Evolutionary conservation across 768 basidiomycete genomes (phyloP), one percentile per base, ranked within the genome.

Genomic region (Mycena olivaceomarginata): DNA sequence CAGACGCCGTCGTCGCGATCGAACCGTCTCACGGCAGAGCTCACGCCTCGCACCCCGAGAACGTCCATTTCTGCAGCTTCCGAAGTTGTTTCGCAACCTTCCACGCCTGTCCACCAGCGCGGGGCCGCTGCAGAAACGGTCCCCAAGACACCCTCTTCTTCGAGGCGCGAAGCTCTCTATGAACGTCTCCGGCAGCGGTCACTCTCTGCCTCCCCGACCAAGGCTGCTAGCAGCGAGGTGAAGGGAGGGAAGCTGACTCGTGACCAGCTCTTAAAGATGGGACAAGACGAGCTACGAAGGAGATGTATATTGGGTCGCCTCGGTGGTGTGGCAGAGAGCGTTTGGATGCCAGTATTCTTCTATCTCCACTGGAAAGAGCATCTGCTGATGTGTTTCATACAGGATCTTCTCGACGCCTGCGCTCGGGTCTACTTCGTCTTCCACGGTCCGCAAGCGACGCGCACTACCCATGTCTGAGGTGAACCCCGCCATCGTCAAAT

Each of bases 131-230:
- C 92, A 1, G 79, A 85, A 59, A 94, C 94, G 1, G 89, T 90
- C 39, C 91, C 93, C 6, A 85, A 91, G 78, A 96, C 95, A 7
- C 95, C 95, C 1, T 91, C 91, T 18, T 93, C 93, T 46, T 94
- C 96, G 46, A 91, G 96, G 59, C 90, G 96, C 60, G 92, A 93
- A 80, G 96, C 96, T 10, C 87, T 97, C 2, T 95, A 95, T 80
- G 96, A 97, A 78, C 94, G 96, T 53, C 87, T 97, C 62, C 93
- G 94, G 20, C 93, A 94, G 80, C 90, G 91, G 72, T 96, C 95
- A 5, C 83, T 96, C 69, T 91, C 92, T 2, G 86, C 88, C 48
- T 92, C 94, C 11, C 95, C 96, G 0, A 91, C 91, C 63, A 95
- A 95, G 82, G 82, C 85, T 22, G 85, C 86, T 66, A 89, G 86